These are phyloP conservation scores for Udeniomyces megalosporus DNA, from an alignment of 768 basidiomycete species.

Conservation along the genomic window DNA sequence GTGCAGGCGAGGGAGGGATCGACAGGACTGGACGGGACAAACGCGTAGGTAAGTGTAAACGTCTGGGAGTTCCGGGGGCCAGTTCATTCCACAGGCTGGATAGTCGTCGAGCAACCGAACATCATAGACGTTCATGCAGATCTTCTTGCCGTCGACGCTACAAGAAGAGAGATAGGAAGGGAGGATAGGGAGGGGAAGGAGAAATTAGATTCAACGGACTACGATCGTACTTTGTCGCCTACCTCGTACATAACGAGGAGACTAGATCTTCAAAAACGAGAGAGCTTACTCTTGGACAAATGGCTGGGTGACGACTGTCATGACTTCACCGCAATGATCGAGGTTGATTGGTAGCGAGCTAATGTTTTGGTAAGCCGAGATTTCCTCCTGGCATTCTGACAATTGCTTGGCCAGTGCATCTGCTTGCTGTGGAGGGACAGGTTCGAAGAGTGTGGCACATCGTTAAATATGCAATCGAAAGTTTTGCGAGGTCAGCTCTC, in stretches of 20 bases:
- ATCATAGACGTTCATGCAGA: conserved; percentile 91
- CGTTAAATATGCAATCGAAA: neutral
- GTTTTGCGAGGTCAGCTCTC: neutral
- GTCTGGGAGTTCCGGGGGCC: conserved; percentile 71
- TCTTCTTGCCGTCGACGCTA: conserved; percentile 50
- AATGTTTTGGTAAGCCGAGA: conserved; percentile 25
- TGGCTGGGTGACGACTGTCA: conserved; percentile 32
- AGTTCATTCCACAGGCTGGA: conserved; percentile 93
- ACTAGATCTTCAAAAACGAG: too few species aligned
- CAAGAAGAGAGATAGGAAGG: neutral
- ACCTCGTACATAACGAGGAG: too few species aligned
- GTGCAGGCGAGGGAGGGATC: neutral
- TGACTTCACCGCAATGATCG: conserved; percentile 44
- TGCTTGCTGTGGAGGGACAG: conserved; percentile 37
- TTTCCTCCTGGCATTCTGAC: conserved; percentile 42
- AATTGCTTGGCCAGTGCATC: conserved; percentile 42
- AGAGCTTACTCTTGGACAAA: conserved; percentile 31
- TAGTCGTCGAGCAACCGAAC: conserved; percentile 67
- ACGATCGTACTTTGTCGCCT: too few species aligned
- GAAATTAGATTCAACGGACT: neutral
- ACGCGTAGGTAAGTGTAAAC: conserved; percentile 68
- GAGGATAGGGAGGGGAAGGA: too few species aligned
- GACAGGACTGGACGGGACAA: conserved; percentile 25
- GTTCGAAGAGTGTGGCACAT: neutral
- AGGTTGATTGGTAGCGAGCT: conserved; percentile 35